These are phyloP conservation scores for Aaosphaeria pasadenensis DNA, from an alignment of 2,329 filamentous ascomycete species.

Conservation along the genomic window DNA sequence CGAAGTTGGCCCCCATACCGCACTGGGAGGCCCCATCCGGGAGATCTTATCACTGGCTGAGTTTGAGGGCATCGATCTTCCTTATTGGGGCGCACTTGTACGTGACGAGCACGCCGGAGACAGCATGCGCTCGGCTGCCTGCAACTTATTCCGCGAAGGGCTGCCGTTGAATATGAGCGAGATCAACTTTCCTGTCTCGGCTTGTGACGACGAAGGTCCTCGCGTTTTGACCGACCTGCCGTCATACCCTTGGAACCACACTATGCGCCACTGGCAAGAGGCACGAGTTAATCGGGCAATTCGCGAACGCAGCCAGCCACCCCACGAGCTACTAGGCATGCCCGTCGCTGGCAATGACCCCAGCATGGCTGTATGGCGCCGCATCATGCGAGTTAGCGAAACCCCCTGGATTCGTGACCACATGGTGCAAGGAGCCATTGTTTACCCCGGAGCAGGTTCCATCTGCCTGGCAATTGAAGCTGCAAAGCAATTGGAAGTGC, in stretches of 20 bases:
- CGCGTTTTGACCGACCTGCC: slow-evolving; percentile 23
- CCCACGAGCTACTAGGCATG: slow-evolving; percentile 8
- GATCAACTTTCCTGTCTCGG: background rate
- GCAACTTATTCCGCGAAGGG: slow-evolving; percentile 20
- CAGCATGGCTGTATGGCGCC: slow-evolving; percentile 4
- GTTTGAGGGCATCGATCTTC: background rate
- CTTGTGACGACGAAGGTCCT: background rate
- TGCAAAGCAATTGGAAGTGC: slow-evolving; percentile 23
- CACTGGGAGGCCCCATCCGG: slow-evolving; percentile 21
- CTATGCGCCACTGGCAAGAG: slow-evolving; percentile 19
- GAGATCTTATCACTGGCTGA: slow-evolving; percentile 10
- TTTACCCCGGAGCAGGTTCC: slow-evolving; percentile 4
- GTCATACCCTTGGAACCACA: slow-evolving; percentile 33
- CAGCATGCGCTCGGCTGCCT: slow-evolving; percentile 16
- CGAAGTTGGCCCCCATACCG: slow-evolving; percentile 23
- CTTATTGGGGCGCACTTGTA: slow-evolving; percentile 13
- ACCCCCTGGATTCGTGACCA: slow-evolving; percentile 25
- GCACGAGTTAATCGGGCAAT: slow-evolving; percentile 1
- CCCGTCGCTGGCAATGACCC: background rate
- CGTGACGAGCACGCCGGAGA: slow-evolving; percentile 20
- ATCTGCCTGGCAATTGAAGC: slow-evolving; percentile 2
- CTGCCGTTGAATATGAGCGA: background rate
- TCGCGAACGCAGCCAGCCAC: background rate
- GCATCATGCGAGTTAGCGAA: slow-evolving; percentile 6
- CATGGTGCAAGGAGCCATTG: slow-evolving; percentile 11